A percentile compares a stretch with the other conserved stretches of the same genome.
Evolutionary conservation across 768 basidiomycete genomes (phyloP).

Genomic region (Dioszegia crocea): DNA sequence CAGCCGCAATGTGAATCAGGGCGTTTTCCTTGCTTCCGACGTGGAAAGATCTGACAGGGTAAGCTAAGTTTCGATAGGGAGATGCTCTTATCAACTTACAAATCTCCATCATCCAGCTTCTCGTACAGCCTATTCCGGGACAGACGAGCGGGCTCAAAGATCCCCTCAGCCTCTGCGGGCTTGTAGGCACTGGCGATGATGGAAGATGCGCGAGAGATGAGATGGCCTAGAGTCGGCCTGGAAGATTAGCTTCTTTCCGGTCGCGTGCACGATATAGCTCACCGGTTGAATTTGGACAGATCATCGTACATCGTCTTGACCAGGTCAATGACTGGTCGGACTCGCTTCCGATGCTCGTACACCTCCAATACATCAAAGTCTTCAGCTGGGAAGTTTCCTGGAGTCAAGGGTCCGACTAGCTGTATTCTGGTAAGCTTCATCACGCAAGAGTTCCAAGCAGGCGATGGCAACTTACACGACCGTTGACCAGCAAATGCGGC

Average conservation of each 20-base stretch:
- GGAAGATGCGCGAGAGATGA: conserved; percentile 66
- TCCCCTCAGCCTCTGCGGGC: conserved; percentile 51
- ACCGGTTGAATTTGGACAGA: conserved; percentile 53
- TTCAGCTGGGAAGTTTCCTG: conserved; percentile 60
- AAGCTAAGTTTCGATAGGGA: too few species aligned
- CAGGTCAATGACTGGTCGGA: conserved; percentile 65
- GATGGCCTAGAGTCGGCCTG: conserved; percentile 59
- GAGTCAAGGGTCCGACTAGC: conserved; percentile 71
- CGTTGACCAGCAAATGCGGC: conserved; percentile 70
- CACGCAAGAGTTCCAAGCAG: too few species aligned
- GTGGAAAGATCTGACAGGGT: conserved; percentile 65
- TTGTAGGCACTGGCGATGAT: conserved; percentile 66
- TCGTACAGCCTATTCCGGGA: conserved; percentile 63
- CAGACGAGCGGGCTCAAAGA: conserved; percentile 64
- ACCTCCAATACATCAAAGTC: conserved; percentile 69
- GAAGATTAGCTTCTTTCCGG: too few species aligned
- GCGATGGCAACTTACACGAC: conserved; percentile 62
- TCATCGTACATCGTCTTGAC: conserved; percentile 58
- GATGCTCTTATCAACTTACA: too few species aligned
- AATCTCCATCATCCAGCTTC: conserved; percentile 59
- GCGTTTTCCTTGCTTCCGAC: conserved; percentile 67
- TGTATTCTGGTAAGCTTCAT: conserved; percentile 41
- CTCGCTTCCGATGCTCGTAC: conserved; percentile 71
- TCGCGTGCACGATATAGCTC: conserved; percentile 25
- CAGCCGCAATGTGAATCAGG: conserved; percentile 63